phyloP scores from a whole-genome alignment of 106 monocot species.

The Alisma plantagoaquatica region DNA sequence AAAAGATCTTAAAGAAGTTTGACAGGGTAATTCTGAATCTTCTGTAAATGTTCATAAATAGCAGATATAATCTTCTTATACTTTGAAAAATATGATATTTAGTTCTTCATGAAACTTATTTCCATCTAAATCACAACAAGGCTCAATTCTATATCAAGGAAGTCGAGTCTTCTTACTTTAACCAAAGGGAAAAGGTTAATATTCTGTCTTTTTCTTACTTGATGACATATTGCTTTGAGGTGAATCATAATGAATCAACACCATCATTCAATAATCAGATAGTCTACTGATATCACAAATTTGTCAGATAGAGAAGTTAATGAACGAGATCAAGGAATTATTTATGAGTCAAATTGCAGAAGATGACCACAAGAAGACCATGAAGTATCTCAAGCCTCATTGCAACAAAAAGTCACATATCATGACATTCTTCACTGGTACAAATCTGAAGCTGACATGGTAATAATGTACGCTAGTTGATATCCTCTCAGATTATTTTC shows the following conservation, averaged over 20 bases:
- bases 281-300: too few relatives aligned
- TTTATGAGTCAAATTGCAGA: slow-evolving; percentile 71
- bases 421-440: slow-evolving; percentile 92
- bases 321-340: slow-evolving; percentile 81
- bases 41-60: background rate
- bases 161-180: slow-evolving; percentile 94
- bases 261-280: too few relatives aligned
- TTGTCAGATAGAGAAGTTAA: slow-evolving; percentile 58
- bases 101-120: background rate
- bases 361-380: slow-evolving; percentile 62
- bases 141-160: slow-evolving; percentile 68
- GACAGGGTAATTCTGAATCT: slow-evolving; percentile 53
- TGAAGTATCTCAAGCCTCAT: slow-evolving; percentile 87
- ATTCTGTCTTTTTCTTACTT: background rate
- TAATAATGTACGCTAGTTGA: too few relatives aligned
- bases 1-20: slow-evolving; percentile 91
- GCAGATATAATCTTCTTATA: background rate
- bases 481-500: too few relatives aligned
- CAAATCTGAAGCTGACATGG: slow-evolving; percentile 1
- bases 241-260: too few relatives aligned
- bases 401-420: slow-evolving; percentile 62
- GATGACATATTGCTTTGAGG: too few relatives aligned
- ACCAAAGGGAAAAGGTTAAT: slow-evolving; percentile 66
- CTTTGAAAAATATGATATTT: background rate
- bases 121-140: slow-evolving; percentile 68